Percentiles rank a stretch among this genome's conserved stretches.
These are phyloP conservation scores for Dendryphion nanum DNA, from an alignment of 2,329 filamentous ascomycete genomes.

Conservation along the genomic window DNA sequence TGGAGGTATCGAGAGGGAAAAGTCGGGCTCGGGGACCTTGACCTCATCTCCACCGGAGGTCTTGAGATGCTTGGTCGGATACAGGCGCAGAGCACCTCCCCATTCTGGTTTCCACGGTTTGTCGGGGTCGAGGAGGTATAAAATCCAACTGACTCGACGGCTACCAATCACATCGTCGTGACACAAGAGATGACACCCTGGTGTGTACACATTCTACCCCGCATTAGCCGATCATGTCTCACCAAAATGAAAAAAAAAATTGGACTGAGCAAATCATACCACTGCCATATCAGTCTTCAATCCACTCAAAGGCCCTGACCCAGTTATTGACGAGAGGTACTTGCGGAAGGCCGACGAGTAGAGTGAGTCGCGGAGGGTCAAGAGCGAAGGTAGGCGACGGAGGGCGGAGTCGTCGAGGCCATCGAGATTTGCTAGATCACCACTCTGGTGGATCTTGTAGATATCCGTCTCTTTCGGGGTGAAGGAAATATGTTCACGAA, in stretches of 20 bases:
- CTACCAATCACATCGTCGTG: conserved; percentile 99
- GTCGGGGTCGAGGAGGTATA: conserved; percentile 93
- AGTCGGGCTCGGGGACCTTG: conserved; percentile 76
- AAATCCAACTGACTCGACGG: conserved; percentile 90
- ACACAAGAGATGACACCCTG: conserved; percentile 91
- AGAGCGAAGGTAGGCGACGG: conserved; percentile 81
- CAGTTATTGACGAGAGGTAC: conserved; percentile 84
- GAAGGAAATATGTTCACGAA: conserved; percentile 87
- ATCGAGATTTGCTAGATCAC: conserved; percentile 94
- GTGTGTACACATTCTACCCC: conserved; percentile 79
- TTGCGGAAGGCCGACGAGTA: conserved; percentile 88
- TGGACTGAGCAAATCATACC: conserved; percentile 30
- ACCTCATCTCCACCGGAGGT: conserved; percentile 71
- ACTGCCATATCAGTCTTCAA: conserved; percentile 99
- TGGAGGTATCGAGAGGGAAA: conserved; percentile 80
- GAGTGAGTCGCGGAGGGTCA: conserved; percentile 86
- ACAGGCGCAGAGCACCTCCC: conserved; percentile 89
- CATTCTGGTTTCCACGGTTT: conserved; percentile 85
- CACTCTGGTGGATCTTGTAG: conserved; percentile 99
- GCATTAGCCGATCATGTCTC: conserved; percentile 10
- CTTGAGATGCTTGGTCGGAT: conserved; percentile 65
- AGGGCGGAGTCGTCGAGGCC: conserved; percentile 85
- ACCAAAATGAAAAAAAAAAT: not conserved
- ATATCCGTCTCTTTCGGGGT: conserved; percentile 99
- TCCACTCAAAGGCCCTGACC: conserved; percentile 82